Base-by-base conservation (phyloP, 306 rosid genomes). In the Gastrolobium villosum region DNA sequence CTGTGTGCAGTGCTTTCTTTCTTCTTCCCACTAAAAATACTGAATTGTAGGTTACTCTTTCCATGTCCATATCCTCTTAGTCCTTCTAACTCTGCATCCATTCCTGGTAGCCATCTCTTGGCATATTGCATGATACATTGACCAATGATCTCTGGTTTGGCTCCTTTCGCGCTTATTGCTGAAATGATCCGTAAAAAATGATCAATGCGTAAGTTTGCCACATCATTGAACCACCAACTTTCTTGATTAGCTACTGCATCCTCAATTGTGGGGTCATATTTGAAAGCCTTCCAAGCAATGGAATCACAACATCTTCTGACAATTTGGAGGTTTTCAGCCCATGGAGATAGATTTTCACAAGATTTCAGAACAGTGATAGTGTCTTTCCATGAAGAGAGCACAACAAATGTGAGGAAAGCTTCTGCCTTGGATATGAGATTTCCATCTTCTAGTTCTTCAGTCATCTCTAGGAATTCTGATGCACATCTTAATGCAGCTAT, bases 281-380 rank as follows among this genome's bases (percentile, higher is more conserved):
- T 88, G 26, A 92, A 84, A 74, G 88, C 92, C 88, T 91, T 93
- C 96, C 94, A 87, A 48, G 97, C 96, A 26, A 95, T 77, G n/a
- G 98, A 90, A 79, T 95, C 96, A n/a, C 97, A 89, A 73, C 99
- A 95, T 81, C 98, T 86, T 84, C 99, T 87, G 50, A 91, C 96
- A 81, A 93, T 85, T 85, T 95, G 99, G 70, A 93, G 89, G 82
- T 93, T 95, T 65, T 93, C 99, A 59, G 89, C 92, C 99, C 99
- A 95, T 15, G 99, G 98, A 44, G 93, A 89, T 13, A 95, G 87
- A 49, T 79, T 76, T 87, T 91, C 91, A 63, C 98, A 93, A 62
- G 96, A 86, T 75, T 85, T 91, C 39, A 93, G 90, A 59, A 95
- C 96, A 54, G 87, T 77, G 66, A 93, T 72, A 5, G 97, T 88